Evolutionary conservation across 1,139 yeast species (phyloP), one percentile per base, ranked within the genome.

Genomic region (Suhomyces bokatorum): DNA sequence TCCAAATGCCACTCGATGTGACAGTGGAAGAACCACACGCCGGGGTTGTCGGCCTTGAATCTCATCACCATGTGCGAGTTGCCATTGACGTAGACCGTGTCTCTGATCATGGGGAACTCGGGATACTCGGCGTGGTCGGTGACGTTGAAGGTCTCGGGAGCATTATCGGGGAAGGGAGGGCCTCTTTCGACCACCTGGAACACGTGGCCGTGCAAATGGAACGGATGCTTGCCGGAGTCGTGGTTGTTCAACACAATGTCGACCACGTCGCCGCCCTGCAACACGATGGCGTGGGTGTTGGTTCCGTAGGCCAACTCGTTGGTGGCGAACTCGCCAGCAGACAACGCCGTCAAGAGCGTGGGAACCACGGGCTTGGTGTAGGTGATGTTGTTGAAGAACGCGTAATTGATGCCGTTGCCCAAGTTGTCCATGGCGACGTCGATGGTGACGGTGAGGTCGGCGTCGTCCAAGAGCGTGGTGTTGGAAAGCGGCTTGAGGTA

Each of bases 351-450:
- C 64, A 78, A 76, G 51, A 91, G 69, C 2, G 91, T 74, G 34
- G 98, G 98, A 13, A 90, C 93, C 65, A 82, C 84, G 46, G 97
- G 96, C 32, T 78, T 64, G 20, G 80, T 74, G 67, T 80, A 91
- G n/a, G 95, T 76, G 53, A 84, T 73, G 63, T 86, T 83, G 73
- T 90, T 88, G 81, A 91, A 88, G 67, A 90, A 83, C 9, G 97
- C 97, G 62, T 90, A 91, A 67, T 87, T 88, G 48, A 86, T 74
- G 65, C 98, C 98, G 62, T 88, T 75, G 37, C 75, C 78, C 63
- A 91, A 74, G 67, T 86, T 87, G 62, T 83, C 83, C 96, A 90
- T 89, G 33, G 69, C 63, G 49, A 91, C 87, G 54, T 81, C 81
- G 36, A 91, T 68, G 12, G 77, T 75, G 53, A 90, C 75, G 44